Conservation (phyloP, 2,329 filamentous ascomycete genomes). For the Byssothecium circinans region DNA sequence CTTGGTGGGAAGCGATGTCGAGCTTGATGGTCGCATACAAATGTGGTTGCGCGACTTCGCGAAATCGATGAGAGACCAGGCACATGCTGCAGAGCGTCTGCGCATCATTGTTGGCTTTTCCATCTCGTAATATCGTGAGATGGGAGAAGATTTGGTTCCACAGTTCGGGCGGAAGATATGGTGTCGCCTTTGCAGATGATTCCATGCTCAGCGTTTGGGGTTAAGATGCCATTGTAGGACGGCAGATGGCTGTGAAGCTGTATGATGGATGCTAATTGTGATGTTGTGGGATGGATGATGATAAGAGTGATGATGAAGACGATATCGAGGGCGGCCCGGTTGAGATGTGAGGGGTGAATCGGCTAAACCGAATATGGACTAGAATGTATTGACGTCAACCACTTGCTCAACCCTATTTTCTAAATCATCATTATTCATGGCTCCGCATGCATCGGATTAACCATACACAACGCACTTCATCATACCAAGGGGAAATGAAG, state of each 20-base stretch:
- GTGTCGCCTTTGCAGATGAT: not conserved
- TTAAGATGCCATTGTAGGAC: too few relatives aligned
- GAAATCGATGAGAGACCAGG: conserved; percentile 4
- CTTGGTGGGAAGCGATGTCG: conserved; percentile 1
- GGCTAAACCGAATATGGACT: not conserved
- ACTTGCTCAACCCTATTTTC: too few relatives aligned
- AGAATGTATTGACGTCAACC: not conserved
- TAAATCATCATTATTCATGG: too few relatives aligned
- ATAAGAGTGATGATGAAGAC: not conserved
- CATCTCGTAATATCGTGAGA: not conserved
- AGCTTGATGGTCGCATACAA: conserved; percentile 6
- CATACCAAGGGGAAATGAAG: too few relatives aligned
- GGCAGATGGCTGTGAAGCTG: too few relatives aligned
- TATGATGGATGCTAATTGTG: too few relatives aligned
- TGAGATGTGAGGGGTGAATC: not conserved
- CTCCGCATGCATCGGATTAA: too few relatives aligned
- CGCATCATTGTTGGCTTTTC: not conserved
- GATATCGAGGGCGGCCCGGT: not conserved
- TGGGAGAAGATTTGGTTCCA: conserved; percentile 4
- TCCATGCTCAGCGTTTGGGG: not conserved
- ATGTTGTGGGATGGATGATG: not conserved
- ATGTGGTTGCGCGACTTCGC: conserved; percentile 2
- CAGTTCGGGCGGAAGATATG: conserved; percentile 6
- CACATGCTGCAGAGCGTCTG: conserved; percentile 5
- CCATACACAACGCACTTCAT: too few relatives aligned